Conservation (phyloP, 2,329 filamentous ascomycete genomes). For the Botrytis hyacinthi region DNA sequence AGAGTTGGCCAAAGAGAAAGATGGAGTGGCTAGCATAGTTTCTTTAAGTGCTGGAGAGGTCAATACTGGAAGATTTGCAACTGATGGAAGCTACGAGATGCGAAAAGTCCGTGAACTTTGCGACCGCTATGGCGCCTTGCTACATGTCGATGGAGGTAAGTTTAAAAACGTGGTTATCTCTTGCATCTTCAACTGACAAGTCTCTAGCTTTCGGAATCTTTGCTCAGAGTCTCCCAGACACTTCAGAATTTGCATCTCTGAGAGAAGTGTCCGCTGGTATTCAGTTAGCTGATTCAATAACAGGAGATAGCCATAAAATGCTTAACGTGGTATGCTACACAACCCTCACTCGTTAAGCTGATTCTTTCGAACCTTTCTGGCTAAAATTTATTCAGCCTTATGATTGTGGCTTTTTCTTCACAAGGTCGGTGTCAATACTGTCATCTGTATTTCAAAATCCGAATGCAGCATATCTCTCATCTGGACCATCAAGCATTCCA, state of each 20-base stretch:
- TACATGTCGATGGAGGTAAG: constrained; percentile 79
- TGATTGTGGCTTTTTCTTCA: constrained; percentile 88
- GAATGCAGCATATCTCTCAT: constrained; percentile 76
- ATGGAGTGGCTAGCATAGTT: constrained; percentile 68
- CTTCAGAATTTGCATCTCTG: constrained; percentile 54
- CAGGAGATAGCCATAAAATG: constrained; percentile 86
- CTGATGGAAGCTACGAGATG: constrained; percentile 46
- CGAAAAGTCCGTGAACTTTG: constrained; percentile 64
- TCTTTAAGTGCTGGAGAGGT: constrained; percentile 84
- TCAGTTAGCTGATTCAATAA: constrained; percentile 82
- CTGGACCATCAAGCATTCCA: constrained; percentile 52
- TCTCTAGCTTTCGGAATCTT: constrained; percentile 77
- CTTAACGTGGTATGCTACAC: constrained; percentile 69
- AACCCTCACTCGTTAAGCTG: neutral
- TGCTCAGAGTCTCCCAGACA: constrained; percentile 60
- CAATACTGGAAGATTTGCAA: constrained; percentile 82
- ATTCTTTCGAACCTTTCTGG: constrained; percentile 8
- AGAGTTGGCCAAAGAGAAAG: constrained; percentile 48
- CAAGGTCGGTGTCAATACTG: constrained; percentile 58
- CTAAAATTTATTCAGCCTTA: constrained; percentile 56
- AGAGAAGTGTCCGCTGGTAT: constrained; percentile 59
- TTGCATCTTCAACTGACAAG: neutral
- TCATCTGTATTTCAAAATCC: constrained; percentile 74
- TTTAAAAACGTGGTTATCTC: neutral
- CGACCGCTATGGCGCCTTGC: constrained; percentile 73